Conservation (phyloP, 306 rosid genomes). For the Lathyrus sativus region DNA sequence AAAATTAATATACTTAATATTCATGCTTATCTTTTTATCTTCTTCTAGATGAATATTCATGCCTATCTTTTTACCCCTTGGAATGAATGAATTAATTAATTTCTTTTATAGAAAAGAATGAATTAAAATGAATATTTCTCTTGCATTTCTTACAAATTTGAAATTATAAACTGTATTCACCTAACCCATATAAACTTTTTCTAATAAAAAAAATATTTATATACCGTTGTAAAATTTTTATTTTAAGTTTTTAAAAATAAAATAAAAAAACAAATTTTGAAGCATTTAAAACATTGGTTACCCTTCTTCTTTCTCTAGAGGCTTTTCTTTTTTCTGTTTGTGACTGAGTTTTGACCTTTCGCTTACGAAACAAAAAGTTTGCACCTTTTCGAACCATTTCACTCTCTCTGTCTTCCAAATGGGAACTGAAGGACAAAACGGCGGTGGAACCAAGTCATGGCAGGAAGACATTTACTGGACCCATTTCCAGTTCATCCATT, state of each 20-base stretch:
- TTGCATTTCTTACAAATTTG: neutral
- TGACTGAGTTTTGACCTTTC: neutral
- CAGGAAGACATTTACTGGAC: conserved; percentile 63
- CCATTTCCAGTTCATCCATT: conserved; percentile 57
- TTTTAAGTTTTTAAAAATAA: no score
- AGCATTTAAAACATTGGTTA: neutral
- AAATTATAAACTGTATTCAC: no score
- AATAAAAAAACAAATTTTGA: neutral
- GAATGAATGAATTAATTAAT: no score
- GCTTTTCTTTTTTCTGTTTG: neutral
- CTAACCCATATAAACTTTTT: no score
- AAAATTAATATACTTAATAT: no score
- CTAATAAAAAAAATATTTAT: no score
- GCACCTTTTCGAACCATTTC: conserved; percentile 23
- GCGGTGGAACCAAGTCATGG: conserved; percentile 42
- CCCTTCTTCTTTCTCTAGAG: neutral
- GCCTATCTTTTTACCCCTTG: no score
- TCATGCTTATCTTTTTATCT: no score
- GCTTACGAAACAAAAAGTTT: neutral
- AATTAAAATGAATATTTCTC: neutral
- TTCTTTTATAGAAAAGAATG: neutral
- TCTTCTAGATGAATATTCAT: no score
- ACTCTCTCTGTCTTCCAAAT: neutral
- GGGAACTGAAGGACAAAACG: neutral
- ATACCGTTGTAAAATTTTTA: neutral